phyloP scores from a whole-genome alignment of 2,329 filamentous ascomycete species.

The Periconia sp. region DNA sequence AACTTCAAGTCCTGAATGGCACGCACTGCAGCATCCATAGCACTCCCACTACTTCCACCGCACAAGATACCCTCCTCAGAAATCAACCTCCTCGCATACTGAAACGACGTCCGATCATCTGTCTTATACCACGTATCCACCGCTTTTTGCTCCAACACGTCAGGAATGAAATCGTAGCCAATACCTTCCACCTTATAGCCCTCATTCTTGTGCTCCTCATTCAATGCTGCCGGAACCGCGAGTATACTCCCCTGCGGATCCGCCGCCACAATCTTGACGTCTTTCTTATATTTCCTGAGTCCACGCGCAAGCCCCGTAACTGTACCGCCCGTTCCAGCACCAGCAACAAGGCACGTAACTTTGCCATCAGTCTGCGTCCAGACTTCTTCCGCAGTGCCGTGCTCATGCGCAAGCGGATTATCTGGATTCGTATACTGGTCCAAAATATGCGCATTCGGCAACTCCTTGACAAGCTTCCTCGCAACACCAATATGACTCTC shows the following conservation, averaged over 20 bases:
- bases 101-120: slow-evolving; percentile 88
- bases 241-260: slow-evolving; percentile 93
- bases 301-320: slow-evolving; percentile 89
- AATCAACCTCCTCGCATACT: slow-evolving; percentile 87
- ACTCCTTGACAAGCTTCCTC: slow-evolving; percentile 86
- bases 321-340: slow-evolving; percentile 93
- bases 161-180: slow-evolving; percentile 96
- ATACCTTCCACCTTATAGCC: slow-evolving; percentile 98
- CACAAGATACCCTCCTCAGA: slow-evolving; percentile 92
- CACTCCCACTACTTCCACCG: slow-evolving; percentile 91
- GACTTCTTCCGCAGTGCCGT: slow-evolving; percentile 93
- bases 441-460: slow-evolving; percentile 95
- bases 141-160: slow-evolving; percentile 79
- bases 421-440: slow-evolving; percentile 94
- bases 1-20: slow-evolving; percentile 79
- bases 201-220: slow-evolving; percentile 79
- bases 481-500: slow-evolving; percentile 98
- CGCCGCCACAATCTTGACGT: slow-evolving; percentile 88
- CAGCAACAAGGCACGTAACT: slow-evolving; percentile 83
- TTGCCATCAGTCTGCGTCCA: slow-evolving; percentile 88
- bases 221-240: slow-evolving; percentile 79
- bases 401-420: slow-evolving; percentile 93
- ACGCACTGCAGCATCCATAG: slow-evolving; percentile 80
- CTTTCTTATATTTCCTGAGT: slow-evolving; percentile 82
- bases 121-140: slow-evolving; percentile 99